These are phyloP conservation scores for Talaromyces rugulosus DNA, from an alignment of 2,329 filamentous ascomycete species.

Conservation along the genomic window DNA sequence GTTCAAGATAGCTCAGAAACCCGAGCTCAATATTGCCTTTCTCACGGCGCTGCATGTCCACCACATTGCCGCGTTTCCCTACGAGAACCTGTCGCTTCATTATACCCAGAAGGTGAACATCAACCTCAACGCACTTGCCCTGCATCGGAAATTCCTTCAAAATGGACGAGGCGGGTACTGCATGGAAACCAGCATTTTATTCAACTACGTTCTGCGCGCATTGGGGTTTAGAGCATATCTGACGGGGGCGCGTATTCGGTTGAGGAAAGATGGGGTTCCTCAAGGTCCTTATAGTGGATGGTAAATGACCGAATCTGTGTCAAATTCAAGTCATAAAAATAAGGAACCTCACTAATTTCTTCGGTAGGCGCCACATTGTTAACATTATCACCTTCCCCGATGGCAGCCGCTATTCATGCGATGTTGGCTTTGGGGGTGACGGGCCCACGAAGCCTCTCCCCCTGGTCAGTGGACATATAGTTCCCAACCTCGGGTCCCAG, in stretches of 20 bases:
- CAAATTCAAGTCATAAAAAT: not conserved
- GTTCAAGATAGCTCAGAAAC: not conserved
- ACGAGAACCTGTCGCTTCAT: constrained; percentile 55
- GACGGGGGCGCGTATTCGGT: constrained; percentile 46
- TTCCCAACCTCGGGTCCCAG: constrained; percentile 52
- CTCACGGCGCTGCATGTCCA: not conserved
- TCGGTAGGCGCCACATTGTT: constrained; percentile 50
- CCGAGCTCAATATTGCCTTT: not conserved
- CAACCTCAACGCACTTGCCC: constrained; percentile 34
- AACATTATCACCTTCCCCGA: constrained; percentile 52
- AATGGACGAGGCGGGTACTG: constrained; percentile 56
- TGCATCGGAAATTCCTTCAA: constrained; percentile 50
- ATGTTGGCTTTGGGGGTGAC: constrained; percentile 61
- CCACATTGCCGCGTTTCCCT: constrained; percentile 51
- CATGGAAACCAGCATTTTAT: constrained; percentile 56
- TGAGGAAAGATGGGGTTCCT: constrained; percentile 22
- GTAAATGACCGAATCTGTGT: constrained; percentile 12
- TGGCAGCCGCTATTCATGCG: constrained; percentile 48
- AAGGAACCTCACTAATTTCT: not conserved
- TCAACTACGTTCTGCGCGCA: constrained; percentile 49
- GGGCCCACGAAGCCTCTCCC: constrained; percentile 55
- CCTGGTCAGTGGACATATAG: constrained; percentile 38
- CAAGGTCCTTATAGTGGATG: constrained; percentile 24
- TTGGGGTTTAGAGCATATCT: constrained; percentile 52
- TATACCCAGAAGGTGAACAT: constrained; percentile 44